Evolutionary conservation across 1,284 basidiomycete species (phyloP).

Genomic region (Rhodofomes roseus): DNA sequence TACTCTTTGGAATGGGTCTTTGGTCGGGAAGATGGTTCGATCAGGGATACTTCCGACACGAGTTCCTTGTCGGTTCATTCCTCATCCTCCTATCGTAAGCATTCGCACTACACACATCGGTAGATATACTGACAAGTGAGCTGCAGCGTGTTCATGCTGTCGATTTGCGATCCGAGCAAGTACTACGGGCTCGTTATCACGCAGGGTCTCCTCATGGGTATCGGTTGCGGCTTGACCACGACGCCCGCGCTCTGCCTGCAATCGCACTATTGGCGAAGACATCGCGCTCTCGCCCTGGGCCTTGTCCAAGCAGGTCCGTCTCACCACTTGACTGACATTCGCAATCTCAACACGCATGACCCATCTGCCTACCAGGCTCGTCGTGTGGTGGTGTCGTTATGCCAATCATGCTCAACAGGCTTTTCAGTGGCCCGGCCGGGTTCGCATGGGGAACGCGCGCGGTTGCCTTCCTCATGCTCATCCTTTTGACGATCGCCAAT

Average conservation of each 20-base stretch:
- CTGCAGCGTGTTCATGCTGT: constrained; percentile 31
- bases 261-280: constrained; percentile 37
- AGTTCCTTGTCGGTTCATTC: neutral
- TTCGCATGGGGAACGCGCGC: constrained; percentile 15
- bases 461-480: constrained; percentile 16
- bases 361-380: constrained; percentile 36
- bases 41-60: neutral
- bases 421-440: constrained; percentile 35
- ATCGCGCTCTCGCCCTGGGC: constrained; percentile 35
- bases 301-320: constrained; percentile 24
- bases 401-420: constrained; percentile 46
- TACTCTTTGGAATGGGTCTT: neutral
- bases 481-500: neutral
- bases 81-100: neutral
- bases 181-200: constrained; percentile 25
- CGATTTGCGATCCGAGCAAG: constrained; percentile 23
- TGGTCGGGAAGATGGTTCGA: neutral
- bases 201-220: constrained; percentile 27
- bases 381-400: constrained; percentile 36
- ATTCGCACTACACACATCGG: constrained; percentile 5
- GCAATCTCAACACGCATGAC: constrained; percentile 38
- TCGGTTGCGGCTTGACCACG: constrained; percentile 39
- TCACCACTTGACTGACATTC: constrained; percentile 2
- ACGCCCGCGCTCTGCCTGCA: constrained; percentile 41
- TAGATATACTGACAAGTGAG: too few relatives aligned